Evolutionary conservation across 2,329 filamentous ascomycete species (phyloP), one percentile per base, ranked within the genome.

Genomic region (Neopestalotiopsis sp.): DNA sequence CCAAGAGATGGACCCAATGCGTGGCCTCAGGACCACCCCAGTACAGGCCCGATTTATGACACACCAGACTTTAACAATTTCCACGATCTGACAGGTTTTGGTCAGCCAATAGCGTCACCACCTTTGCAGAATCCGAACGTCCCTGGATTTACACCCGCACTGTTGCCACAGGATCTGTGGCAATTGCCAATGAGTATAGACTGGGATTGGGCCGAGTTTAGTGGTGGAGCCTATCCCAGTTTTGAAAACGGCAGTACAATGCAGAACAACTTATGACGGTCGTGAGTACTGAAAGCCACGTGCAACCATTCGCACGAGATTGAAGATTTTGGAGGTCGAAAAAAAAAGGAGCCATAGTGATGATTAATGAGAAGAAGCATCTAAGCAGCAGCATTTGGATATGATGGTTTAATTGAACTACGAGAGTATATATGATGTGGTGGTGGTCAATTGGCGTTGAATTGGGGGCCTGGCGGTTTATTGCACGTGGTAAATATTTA

Each of bases 121-220:
- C 72, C 69, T 71, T 56, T 76, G 76, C n/a, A 76, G 71, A 65
- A 72, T 81, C 68, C 76, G 77, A 67, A 85, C 79, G 68, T 79
- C 78, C 40, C 78, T 78, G 13, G 70, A 76, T 94, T 95, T 76
- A 91, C 95, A 73, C 92, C 95, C 73, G 95, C 95, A 0, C 92
- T 97, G 75, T 89, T 98, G 28, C 95, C 96, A 4, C 94, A 95
- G 75, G 96, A 98, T 81, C 81, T 98, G 32, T 99, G 96, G 90
- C 92, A 95, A 79, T 91, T 98, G 89, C 95, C 95, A 1, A 97
- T 97, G 91, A 97, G 94, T 2, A 86, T 98, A 28, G 95, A 98
- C 78, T 98, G 95, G 94, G 94, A 88, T 76, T 91, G 89, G 88
- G 88, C 89, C 1, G 89, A 91, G 78, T 90, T 91, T 84, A 90